These are phyloP conservation scores for Patellaria atrata DNA, from an alignment of 495 filamentous ascomycete genomes.

Conservation along the genomic window DNA sequence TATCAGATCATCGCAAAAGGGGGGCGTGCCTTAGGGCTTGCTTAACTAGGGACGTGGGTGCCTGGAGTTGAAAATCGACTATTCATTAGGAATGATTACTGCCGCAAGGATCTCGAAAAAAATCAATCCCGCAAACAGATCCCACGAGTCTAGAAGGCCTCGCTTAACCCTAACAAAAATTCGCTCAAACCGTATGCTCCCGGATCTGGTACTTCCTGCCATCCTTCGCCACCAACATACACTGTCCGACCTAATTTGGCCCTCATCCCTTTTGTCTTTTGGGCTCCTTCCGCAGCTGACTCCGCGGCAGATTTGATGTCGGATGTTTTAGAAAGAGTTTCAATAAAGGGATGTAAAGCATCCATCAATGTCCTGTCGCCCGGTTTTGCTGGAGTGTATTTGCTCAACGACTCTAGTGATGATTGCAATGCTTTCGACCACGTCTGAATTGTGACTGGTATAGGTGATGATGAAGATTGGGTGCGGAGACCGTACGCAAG, in stretches of 20 bases:
- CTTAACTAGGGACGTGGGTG: too few relatives aligned
- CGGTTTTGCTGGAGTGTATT: conserved; percentile 78
- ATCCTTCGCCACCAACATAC: conserved; percentile 78
- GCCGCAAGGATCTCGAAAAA: too few relatives aligned
- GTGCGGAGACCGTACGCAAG: conserved; percentile 60
- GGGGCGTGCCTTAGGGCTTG: background rate
- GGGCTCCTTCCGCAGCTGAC: conserved; percentile 61
- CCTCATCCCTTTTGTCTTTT: conserved; percentile 79
- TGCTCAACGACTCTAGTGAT: conserved; percentile 54
- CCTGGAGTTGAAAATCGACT: too few relatives aligned
- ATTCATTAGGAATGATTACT: too few relatives aligned
- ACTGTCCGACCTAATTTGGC: conserved; percentile 78
- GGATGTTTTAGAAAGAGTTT: conserved; percentile 45
- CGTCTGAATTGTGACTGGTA: conserved; percentile 35
- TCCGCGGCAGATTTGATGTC: conserved; percentile 56
- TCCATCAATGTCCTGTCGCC: conserved; percentile 89
- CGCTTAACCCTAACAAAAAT: conserved; percentile 66
- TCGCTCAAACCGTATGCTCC: conserved; percentile 73
- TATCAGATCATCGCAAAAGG: too few relatives aligned
- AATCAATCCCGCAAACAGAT: conserved; percentile 2
- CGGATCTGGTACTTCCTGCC: conserved; percentile 74
- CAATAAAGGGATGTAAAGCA: conserved; percentile 75
- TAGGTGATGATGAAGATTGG: conserved; percentile 34
- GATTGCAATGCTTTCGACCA: conserved; percentile 65
- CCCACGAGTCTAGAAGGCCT: conserved; percentile 27